These are phyloP conservation scores for Sisymbrium altissimum DNA, from an alignment of 345 rosid genomes.

Conservation along the genomic window DNA sequence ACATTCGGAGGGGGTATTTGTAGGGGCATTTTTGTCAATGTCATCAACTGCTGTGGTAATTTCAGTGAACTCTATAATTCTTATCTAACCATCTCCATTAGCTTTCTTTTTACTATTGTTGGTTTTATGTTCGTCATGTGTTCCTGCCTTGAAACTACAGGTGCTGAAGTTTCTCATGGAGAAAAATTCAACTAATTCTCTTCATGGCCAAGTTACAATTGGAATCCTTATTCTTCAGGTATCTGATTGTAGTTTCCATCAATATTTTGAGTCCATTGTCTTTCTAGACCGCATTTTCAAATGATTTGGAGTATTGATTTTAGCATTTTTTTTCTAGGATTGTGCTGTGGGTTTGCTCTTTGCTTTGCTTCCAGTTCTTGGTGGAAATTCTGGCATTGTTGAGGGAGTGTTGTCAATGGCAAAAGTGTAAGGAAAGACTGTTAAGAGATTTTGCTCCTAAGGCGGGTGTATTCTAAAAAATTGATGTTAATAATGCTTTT, in stretches of 20 bases:
- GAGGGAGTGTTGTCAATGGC: conserved; percentile 79
- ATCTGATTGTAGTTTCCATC: conserved; percentile 19
- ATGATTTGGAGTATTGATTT: conserved; percentile 22
- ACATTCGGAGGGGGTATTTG: conserved; percentile 82
- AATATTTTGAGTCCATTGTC: neutral
- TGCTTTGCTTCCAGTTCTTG: conserved; percentile 89
- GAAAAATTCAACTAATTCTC: conserved; percentile 60
- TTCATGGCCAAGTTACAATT: conserved; percentile 86
- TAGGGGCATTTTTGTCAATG: conserved; percentile 89
- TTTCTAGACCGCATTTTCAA: neutral
- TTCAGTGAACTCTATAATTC: conserved; percentile 6
- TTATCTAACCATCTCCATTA: neutral
- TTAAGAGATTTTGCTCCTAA: neutral
- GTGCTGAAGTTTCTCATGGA: conserved; percentile 93
- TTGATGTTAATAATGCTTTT: neutral
- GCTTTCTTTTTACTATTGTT: neutral
- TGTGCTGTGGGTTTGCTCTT: conserved; percentile 94
- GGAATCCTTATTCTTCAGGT: conserved; percentile 94
- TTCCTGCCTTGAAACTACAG: conserved; percentile 32
- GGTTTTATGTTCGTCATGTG: neutral
- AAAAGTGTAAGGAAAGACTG: conserved; percentile 59
- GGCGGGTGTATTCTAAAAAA: neutral
- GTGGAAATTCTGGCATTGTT: conserved; percentile 75
- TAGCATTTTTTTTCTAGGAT: conserved; percentile 47
- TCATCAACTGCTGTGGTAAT: conserved; percentile 96